Conservation (phyloP, 495 filamentous ascomycete genomes). For the Rhizodiscina lignyota region DNA sequence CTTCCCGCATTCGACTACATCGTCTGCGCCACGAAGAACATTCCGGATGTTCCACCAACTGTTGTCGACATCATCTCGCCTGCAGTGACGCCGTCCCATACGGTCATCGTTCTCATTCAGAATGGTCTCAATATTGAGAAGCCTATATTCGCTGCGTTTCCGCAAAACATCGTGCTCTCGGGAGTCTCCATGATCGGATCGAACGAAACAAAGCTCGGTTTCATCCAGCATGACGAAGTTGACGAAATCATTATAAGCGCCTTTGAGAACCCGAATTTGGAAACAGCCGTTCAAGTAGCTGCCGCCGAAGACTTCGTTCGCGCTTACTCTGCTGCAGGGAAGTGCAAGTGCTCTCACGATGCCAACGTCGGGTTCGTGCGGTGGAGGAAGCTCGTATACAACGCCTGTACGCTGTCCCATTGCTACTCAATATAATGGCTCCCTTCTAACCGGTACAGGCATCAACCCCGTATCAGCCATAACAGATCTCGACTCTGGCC, state of each 20-base stretch:
- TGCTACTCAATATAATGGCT: no score
- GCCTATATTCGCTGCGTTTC: constrained; percentile 32
- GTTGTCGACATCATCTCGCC: constrained; percentile 30
- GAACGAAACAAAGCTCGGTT: constrained; percentile 26
- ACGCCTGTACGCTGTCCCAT: no score
- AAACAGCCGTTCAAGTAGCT: no score
- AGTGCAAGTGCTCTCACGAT: constrained; percentile 10
- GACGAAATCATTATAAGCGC: constrained; percentile 17
- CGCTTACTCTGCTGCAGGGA: constrained; percentile 16
- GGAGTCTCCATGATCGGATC: constrained; percentile 35
- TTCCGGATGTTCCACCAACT: constrained; percentile 30
- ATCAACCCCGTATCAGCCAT: constrained; percentile 22
- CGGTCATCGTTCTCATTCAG: constrained; percentile 39
- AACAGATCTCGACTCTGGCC: constrained; percentile 29
- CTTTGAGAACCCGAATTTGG: constrained; percentile 13
- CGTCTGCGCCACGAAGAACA: constrained; percentile 41
- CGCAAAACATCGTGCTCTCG: constrained; percentile 32
- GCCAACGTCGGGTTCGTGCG: constrained; percentile 12
- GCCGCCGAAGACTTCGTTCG: constrained; percentile 15
- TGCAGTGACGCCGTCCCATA: constrained; percentile 29
- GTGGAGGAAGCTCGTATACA: constrained; percentile 22
- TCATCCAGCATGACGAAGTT: constrained; percentile 16
- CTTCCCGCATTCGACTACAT: constrained; percentile 35
- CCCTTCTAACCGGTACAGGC: no score
- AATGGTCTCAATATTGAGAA: constrained; percentile 49